phyloP scores from a whole-genome alignment of 2,329 filamentous ascomycete genomes.

The Pseudocercospora cruenta region DNA sequence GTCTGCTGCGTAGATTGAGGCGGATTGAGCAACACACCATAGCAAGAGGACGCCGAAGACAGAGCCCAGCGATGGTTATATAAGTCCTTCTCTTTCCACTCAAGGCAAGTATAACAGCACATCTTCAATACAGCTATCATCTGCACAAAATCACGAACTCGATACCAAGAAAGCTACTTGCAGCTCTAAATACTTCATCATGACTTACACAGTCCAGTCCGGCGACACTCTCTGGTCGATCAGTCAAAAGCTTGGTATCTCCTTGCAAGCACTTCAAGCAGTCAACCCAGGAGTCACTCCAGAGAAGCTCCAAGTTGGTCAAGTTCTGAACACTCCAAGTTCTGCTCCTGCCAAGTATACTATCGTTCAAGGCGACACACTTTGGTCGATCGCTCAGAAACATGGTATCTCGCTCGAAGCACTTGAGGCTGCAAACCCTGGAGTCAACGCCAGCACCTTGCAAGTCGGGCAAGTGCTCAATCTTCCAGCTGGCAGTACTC shows the following conservation, averaged over 20 bases:
- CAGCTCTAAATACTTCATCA: neutral
- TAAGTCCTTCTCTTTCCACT: neutral
- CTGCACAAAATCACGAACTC: neutral
- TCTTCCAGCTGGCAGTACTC: neutral
- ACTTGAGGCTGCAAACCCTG: constrained; percentile 14
- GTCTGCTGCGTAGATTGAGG: neutral
- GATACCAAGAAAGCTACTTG: neutral
- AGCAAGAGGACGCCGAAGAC: neutral
- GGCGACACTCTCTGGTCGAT: constrained; percentile 18
- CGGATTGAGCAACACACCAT: neutral
- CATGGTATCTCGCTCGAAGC: constrained; percentile 5
- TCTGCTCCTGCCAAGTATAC: constrained; percentile 9
- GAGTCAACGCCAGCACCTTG: constrained; percentile 8
- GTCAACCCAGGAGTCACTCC: constrained; percentile 11
- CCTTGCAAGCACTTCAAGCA: constrained; percentile 8
- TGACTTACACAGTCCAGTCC: constrained; percentile 10
- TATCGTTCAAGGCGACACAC: constrained; percentile 12
- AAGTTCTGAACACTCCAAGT: constrained; percentile 12
- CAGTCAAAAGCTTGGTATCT: constrained; percentile 11
- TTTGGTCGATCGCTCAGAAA: constrained; percentile 9
- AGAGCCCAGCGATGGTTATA: neutral
- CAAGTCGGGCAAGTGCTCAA: constrained; percentile 10
- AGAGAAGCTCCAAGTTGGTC: constrained; percentile 10
- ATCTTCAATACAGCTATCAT: neutral
- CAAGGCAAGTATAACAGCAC: neutral